Evolutionary conservation across 768 basidiomycete species (phyloP), one percentile per base, ranked within the genome.

Genomic region (Boletales sp.): DNA sequence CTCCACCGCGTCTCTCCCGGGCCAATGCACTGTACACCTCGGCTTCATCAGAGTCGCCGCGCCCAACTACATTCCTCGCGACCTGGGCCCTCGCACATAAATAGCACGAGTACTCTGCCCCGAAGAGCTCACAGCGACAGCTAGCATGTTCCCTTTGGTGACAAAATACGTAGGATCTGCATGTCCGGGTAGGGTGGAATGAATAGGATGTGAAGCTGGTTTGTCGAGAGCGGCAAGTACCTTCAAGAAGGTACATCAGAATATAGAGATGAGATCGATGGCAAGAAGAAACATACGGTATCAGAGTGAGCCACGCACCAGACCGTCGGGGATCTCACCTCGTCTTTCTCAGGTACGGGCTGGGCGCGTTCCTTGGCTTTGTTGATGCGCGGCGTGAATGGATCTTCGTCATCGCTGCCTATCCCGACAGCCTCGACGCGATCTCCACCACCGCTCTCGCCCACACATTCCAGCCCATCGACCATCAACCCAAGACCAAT

Each of bases 291-390:
- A n/a, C n/a, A n/a, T n/a, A n/a, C n/a, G n/a, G n/a, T 14, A 12
- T 46, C 34, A 35, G 31, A 19, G 14, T 27, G 15, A 13, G 42
- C 18, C 29, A 52, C 78, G 56, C 45, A 86, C 85, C 81, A 69
- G 55, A 84, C 74, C 2, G 58, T 60, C 0, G 71, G 72, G 9
- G 75, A 72, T 3, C 72, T 61, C 17, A 57, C 61, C 57, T 88
- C 86, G 2, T 71, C 79, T 41, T 81, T 75, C 67, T 85, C 79
- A 1, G 86, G 79, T 60, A 84, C 80, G 1, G 85, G 80, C 58
- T 82, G 75, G 24, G 87, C 87, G 44, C 78, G 78, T 18, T 76
- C 82, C 67, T 91, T 91, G 48, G 89, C 90, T 64, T 91, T 92
- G 66, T 91, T 87, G 14, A 85, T 62, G 42, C 76, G 76, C 0